Evolutionary conservation across 306 rosid genomes (phyloP), one percentile per base, ranked within the genome.

Genomic region (Quercus engelmannii): DNA sequence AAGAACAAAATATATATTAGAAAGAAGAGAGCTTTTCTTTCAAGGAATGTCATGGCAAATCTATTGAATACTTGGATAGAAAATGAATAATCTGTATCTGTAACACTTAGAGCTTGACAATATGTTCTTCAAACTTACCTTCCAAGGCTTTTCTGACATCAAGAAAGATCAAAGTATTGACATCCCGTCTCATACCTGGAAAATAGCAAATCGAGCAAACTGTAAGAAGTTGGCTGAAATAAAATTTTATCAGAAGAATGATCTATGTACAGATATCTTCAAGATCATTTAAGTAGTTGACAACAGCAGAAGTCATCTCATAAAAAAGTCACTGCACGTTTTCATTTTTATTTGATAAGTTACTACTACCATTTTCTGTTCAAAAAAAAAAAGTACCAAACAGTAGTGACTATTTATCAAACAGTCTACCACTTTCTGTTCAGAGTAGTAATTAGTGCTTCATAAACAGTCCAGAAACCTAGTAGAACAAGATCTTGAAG

Each of bases 131-230:
- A 73, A 52, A 67, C 79, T 64, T 91, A 91, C 98, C 97, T 70
- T 88, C 91, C 69, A 92, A 87, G 55, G 97, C 99, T 83, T 89
- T 92, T 76, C 74, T 79, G 17, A 92, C 87, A 73, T 94, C 92
- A 1, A 94, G 91, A 79, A 85, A 89, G 78, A 94, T 94, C 75
- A 92, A 76, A 70, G 89, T 84, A 73, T 91, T 89, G n/a, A 91
- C 94, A 83, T 92, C 84, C 19, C 91, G 79, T 78, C 99, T 91
- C 92, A 91, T 94, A 38, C 99, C 98, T 95, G 90, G 20, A 73
- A 81, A 26, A 86, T n/a, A 18, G 19, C 49, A 54, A 80, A 58
- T 55, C 5, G 46, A 43, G 20, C 12, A 5, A 52, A 55, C n/a
- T 67, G 21, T 33, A 54, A 18, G n/a, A 3, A n/a, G 10, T 31